Evolutionary conservation across 768 basidiomycete genomes (phyloP).

Genomic region (Lentinus tigrinus): DNA sequence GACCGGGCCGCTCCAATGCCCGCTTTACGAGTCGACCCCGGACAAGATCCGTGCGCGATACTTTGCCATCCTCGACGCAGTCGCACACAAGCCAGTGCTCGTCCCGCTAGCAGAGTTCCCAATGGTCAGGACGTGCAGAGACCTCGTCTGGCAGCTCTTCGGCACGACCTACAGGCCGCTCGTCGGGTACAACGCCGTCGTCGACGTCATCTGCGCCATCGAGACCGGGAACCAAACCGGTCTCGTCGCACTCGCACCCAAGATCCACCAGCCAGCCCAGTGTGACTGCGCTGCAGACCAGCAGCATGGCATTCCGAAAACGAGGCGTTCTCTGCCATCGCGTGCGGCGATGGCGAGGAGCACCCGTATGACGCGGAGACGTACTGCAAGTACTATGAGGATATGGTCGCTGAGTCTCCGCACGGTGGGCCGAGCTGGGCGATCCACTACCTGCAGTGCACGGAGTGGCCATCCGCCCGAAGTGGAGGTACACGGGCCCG

Average conservation of each 20-base stretch:
- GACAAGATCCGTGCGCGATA: conserved; percentile 20
- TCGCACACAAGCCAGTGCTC: conserved; percentile 9
- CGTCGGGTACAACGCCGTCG: conserved; percentile 3
- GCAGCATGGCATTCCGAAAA: not conserved
- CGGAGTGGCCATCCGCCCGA: no score
- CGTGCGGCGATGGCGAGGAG: no score
- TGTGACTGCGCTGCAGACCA: conserved; percentile 17
- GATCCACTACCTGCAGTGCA: no score
- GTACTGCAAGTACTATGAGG: no score
- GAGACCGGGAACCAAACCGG: conserved; percentile 13
- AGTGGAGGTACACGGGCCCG: no score
- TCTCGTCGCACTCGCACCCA: conserved; percentile 7
- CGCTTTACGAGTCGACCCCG: conserved; percentile 23
- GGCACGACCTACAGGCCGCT: conserved; percentile 9
- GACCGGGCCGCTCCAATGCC: conserved; percentile 25
- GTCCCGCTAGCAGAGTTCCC: conserved; percentile 14
- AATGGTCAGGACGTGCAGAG: conserved; percentile 9
- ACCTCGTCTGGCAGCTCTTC: conserved; percentile 9
- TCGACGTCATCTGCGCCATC: conserved; percentile 9
- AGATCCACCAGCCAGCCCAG: conserved; percentile 4
- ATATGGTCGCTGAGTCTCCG: no score
- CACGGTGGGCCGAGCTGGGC: no score
- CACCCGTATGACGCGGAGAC: no score
- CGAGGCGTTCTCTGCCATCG: conserved; percentile 13
- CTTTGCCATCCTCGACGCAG: not conserved